These are phyloP conservation scores for Hortiboletus flavorubellus DNA, from an alignment of 768 basidiomycete genomes.

Conservation along the genomic window DNA sequence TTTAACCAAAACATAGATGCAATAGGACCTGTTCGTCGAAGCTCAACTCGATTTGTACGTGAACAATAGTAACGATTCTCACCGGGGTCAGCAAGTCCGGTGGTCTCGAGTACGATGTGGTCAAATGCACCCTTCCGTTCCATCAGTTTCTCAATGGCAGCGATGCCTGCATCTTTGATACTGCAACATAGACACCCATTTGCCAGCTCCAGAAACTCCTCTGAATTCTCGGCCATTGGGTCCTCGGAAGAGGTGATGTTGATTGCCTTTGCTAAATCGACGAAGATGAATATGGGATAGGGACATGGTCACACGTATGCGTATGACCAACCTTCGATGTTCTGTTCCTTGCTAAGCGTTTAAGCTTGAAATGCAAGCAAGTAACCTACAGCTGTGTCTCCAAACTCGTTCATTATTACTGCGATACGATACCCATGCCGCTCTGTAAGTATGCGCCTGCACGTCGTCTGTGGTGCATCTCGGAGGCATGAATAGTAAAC, in stretches of 20 bases:
- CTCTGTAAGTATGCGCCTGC: constrained; percentile 84
- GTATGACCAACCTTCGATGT: constrained; percentile 76
- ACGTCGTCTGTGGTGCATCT: background rate
- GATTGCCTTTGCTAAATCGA: constrained; percentile 70
- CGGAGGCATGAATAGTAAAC: background rate
- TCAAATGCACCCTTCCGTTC: constrained; percentile 84
- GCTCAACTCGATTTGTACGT: background rate
- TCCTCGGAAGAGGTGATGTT: constrained; percentile 70
- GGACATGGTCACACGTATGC: background rate
- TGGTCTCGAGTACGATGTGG: constrained; percentile 93
- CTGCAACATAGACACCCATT: constrained; percentile 99
- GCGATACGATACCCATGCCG: constrained; percentile 94
- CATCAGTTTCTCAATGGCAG: constrained; percentile 94
- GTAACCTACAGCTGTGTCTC: constrained; percentile 79
- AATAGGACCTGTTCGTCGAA: constrained; percentile 58
- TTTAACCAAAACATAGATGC: constrained; percentile 87
- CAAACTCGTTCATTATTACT: constrained; percentile 98
- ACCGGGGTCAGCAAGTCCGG: constrained; percentile 96
- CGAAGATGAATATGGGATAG: background rate
- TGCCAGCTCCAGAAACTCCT: constrained; percentile 88
- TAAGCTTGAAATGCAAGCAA: constrained; percentile 3
- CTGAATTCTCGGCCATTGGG: constrained; percentile 60
- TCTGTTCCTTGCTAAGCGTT: constrained; percentile 43
- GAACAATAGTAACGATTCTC: constrained; percentile 7
- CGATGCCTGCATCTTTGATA: constrained; percentile 89